Evolutionary conservation across 2,329 filamentous ascomycete species (phyloP).

Genomic region (Aureobasidium subglaciale): DNA sequence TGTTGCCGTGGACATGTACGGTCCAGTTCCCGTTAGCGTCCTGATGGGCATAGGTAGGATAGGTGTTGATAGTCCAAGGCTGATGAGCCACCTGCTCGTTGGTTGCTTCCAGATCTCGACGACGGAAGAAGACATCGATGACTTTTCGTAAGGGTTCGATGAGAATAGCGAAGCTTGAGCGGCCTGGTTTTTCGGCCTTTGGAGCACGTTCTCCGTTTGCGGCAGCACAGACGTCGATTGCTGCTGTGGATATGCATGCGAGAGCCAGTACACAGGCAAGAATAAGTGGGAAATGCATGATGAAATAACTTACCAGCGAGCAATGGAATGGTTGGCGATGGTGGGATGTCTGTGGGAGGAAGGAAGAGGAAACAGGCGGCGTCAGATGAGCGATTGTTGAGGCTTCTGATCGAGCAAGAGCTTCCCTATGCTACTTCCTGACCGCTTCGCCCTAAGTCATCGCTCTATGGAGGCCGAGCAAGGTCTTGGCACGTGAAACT

Average conservation of each 20-base stretch:
- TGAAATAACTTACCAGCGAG: slow-evolving; percentile 2
- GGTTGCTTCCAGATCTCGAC: no score
- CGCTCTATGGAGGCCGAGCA: no score
- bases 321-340: not conserved
- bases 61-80: slow-evolving; percentile 40
- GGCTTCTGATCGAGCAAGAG: not conserved
- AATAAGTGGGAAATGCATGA: slow-evolving; percentile 14
- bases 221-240: not conserved
- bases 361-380: not conserved
- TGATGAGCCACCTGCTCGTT: not conserved
- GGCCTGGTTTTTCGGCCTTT: not conserved
- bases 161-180: not conserved
- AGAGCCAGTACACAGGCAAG: slow-evolving; percentile 2
- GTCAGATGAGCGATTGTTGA: not conserved
- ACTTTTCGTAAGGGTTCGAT: slow-evolving; percentile 14
- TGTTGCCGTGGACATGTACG: slow-evolving; percentile 63
- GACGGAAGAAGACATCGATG: slow-evolving; percentile 1
- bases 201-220: not conserved
- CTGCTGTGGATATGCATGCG: not conserved
- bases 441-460: not conserved
- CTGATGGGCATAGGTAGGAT: slow-evolving; percentile 61
- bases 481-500: not conserved
- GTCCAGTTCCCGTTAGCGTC: slow-evolving; percentile 65
- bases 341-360: not conserved
- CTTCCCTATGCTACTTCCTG: not conserved